Evolutionary conservation across 2,329 filamentous ascomycete genomes (phyloP), one percentile per base, ranked within the genome.

Genomic region (Rachicladosporium sp.): DNA sequence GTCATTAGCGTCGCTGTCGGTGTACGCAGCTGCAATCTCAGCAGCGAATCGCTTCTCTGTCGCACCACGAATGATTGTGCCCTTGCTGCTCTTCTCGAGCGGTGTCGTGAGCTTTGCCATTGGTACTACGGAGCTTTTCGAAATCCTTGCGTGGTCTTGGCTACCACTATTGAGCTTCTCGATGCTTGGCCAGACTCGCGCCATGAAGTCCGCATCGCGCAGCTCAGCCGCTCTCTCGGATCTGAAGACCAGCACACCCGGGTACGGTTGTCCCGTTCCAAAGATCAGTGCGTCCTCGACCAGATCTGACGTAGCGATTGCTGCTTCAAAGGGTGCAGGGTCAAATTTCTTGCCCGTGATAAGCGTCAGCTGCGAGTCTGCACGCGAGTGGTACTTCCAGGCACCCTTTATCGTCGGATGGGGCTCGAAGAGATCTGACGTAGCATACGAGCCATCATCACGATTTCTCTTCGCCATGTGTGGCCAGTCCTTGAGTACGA

Each of bases 321-420:
- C 64, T 2, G 66, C 69, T 53, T 82, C 78, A 3, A 81, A 53
- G 0, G 73, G 71, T 2, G 71, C 69, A 1, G 78, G 77, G 47
- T 81, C 76, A 43, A 82, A 80, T 47, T 82, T 82, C 61, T 81
- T 80, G 2, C 78, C 78, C 5, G 76, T 82, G 7, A 73, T 61
- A 3, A 82, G 63, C 0, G 72, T 73, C 29, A 82, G 66, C 38
- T 76, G 76, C 3, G 73, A 68, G 47, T 82, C 79, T 1, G 69
- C 68, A 31, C 78, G 63, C 1, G 71, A 74, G 38, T 78, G 67
- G 49, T 80, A 80, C 29, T 68, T 66, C 76, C 77, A 82, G 0
- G 74, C 73, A 39, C 70, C 59, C 0, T 57, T 41, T 6, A 74
- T 71, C 0, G 46, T 60, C 1, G 64, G 50, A 50, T 82, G 77